A percentile compares a stretch with the other conserved stretches of the same genome.
These are phyloP conservation scores for Medakamo hakoo DNA, from an alignment of 139 green algal species.

Conservation along the genomic window DNA sequence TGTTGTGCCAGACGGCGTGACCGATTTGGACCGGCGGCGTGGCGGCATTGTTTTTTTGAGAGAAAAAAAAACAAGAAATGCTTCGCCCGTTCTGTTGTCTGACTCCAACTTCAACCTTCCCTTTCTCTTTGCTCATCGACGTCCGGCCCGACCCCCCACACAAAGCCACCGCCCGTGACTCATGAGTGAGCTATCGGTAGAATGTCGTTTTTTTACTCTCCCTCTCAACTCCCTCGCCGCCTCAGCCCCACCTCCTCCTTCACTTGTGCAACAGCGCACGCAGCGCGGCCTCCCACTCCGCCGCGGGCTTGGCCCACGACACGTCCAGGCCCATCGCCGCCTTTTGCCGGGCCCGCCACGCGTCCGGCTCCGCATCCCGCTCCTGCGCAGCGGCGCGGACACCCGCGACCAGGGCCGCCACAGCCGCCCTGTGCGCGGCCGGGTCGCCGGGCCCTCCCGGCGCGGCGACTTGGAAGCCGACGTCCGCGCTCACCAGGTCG, in stretches of 20 bases:
- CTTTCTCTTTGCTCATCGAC: no score
- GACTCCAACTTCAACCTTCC: no score
- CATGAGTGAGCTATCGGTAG: no score
- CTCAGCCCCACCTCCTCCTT: no score
- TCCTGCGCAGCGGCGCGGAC: slow-evolving; percentile 13
- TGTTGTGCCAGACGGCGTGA: no score
- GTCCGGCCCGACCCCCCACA: no score
- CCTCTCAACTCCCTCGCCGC: no score
- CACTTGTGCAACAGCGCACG: background rate
- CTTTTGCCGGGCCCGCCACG: slow-evolving; percentile 13
- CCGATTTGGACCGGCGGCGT: background rate
- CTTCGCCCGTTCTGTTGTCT: no score
- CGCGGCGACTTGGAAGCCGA: background rate
- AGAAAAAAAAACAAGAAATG: background rate
- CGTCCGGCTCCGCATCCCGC: slow-evolving; percentile 10
- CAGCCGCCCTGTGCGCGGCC: slow-evolving; percentile 7
- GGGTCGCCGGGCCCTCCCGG: slow-evolving; percentile 8
- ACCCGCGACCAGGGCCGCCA: slow-evolving; percentile 13
- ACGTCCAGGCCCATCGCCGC: slow-evolving; percentile 46
- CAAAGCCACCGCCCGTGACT: no score
- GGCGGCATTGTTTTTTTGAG: background rate
- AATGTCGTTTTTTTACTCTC: no score
- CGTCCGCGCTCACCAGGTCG: slow-evolving; percentile 34
- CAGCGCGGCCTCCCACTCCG: slow-evolving; percentile 42
- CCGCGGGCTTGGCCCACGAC: slow-evolving; percentile 39